phyloP scores from a whole-genome alignment of 371 early-diverging fungal species.

The Apophysomyces variabilis region DNA sequence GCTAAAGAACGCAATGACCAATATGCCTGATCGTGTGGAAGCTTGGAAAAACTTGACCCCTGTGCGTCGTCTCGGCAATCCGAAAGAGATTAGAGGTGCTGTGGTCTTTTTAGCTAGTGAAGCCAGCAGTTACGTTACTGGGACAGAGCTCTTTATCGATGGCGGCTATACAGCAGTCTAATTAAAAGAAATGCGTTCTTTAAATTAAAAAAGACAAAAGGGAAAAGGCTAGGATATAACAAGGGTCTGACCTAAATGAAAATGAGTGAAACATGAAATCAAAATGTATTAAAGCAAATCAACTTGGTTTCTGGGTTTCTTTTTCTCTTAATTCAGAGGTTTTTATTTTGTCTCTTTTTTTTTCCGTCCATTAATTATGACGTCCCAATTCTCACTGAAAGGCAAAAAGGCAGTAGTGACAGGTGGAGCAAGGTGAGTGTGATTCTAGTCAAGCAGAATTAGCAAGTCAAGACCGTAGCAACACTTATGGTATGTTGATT shows the following conservation, averaged over 20 bases:
- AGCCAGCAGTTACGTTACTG: conserved; percentile 61
- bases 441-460: neutral
- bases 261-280: neutral
- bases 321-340: neutral
- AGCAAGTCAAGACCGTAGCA: neutral
- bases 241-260: neutral
- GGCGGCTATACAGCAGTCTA: conserved; percentile 39
- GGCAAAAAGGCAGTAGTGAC: conserved; percentile 51
- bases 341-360: conserved; percentile 12
- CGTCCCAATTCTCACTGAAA: conserved; percentile 45
- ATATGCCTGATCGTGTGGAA: conserved; percentile 22
- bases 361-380: conserved; percentile 12
- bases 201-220: neutral
- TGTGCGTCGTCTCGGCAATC: conserved; percentile 52
- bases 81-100: conserved; percentile 69
- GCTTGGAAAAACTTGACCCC: conserved; percentile 34
- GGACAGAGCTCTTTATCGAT: conserved; percentile 42
- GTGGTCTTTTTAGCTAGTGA: conserved; percentile 70
- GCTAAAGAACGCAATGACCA: conserved; percentile 23
- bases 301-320: neutral
- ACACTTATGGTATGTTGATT: neutral
- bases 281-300: neutral
- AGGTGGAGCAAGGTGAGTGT: conserved; percentile 48
- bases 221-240: neutral
- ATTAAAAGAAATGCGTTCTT: neutral